Base-by-base conservation (phyloP, 2,329 filamentous ascomycete genomes). In the Pseudogymnoascus sp. region DNA sequence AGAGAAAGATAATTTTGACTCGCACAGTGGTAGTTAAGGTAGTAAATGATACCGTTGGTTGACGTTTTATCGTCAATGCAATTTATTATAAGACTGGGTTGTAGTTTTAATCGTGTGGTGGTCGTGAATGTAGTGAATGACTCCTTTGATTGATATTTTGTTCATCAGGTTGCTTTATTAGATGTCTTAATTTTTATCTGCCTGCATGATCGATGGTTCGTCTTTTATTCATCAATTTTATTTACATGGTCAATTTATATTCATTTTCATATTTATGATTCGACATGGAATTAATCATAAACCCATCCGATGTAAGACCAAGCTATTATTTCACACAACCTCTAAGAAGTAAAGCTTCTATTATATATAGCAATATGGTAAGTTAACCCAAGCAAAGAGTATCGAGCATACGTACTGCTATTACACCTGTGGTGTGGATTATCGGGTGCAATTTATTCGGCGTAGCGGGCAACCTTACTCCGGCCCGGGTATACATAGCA, bases 31-130 rank as follows among this genome's bases (percentile, higher is more conserved):
- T 55, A 55, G 48, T 33, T 55, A 33, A 33, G 29, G 48, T 55
- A 55, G 48, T 55, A 55, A 55, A 55, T 55, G 48, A 52, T 52
- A 31, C 15, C 48, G 48, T 55, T 55, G 48, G 15, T 55, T 55
- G 48, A 35, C 48, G 29, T 55, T 35, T 33, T 35, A 55, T 55
- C 48, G 48, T 55, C 48, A 29, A 55, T 55, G n/a, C 48, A 33
- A 33, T 55, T 55, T 55, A 55, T 55, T 33, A 55, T 35, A 15
- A 55, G 29, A 10, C 13, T 33, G 2, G n/a, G 15, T 52, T 52
- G 18, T 18, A 3, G 7, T 27, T 27, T 45, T 18, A 13, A 6
- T 39, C 5, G 18, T 45, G 4, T 5, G 2, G 39, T 25, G 37
- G 18, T 18, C 18, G 18, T 18, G 18, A 18, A 18, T 40, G 15